These are phyloP conservation scores for Sphaerobolus stellatus DNA, from an alignment of 1,284 basidiomycete species.

Conservation along the genomic window DNA sequence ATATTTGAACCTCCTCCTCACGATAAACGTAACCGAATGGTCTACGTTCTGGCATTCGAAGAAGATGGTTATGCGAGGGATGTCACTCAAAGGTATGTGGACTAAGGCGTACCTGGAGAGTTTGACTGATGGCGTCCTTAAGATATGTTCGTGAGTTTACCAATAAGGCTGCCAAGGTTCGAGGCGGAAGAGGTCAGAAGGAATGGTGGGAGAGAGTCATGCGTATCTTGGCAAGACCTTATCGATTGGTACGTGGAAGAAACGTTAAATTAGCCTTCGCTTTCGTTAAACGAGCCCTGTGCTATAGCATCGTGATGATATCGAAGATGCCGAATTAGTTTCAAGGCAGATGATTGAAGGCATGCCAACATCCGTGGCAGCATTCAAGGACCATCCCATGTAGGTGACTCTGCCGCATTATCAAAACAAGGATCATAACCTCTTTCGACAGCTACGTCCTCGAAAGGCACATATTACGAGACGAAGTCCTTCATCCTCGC, in stretches of 20 bases:
- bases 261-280: conserved; percentile 16
- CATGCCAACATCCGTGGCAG: conserved; percentile 90
- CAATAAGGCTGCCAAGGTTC: conserved; percentile 79
- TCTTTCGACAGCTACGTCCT: conserved; percentile 72
- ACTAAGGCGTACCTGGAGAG: conserved; percentile 1
- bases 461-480: conserved; percentile 83
- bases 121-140: too few relatives aligned
- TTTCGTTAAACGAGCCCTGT: conserved; percentile 15
- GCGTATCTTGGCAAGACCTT: conserved; percentile 64
- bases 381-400: conserved; percentile 97
- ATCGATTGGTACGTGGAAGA: conserved; percentile 65
- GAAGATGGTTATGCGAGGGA: conserved; percentile 82
- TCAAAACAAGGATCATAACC: conserved; percentile 11
- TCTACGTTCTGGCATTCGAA: conserved; percentile 93
- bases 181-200: conserved; percentile 67
- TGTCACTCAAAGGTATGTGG: conserved; percentile 68
- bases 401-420: conserved; percentile 36
- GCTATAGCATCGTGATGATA: conserved; percentile 81
- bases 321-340: conserved; percentile 92
- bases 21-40: conserved; percentile 76
- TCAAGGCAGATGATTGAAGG: conserved; percentile 79
- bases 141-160: conserved; percentile 70
- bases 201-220: conserved; percentile 87
- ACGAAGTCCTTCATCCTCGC: conserved; percentile 85
- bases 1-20: conserved; percentile 76